phyloP scores from a whole-genome alignment of 768 basidiomycete species.

The Suillus hirtellus region DNA sequence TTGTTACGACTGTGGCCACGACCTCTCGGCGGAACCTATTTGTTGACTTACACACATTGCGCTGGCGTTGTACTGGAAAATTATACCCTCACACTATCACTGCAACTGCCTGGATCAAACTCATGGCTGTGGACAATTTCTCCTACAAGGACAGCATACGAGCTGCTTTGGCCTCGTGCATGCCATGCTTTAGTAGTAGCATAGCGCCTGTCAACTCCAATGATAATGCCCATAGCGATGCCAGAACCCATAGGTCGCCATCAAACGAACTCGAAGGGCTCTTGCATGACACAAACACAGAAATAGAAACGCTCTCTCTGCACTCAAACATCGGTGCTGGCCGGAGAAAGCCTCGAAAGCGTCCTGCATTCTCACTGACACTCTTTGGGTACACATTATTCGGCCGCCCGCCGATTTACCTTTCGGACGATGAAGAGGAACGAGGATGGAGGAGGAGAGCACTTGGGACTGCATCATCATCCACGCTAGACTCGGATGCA shows the following conservation, averaged over 20 bases:
- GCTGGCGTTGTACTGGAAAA: neutral
- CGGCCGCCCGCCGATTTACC: constrained; percentile 59
- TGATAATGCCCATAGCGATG: constrained; percentile 21
- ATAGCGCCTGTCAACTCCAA: constrained; percentile 22
- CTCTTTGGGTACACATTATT: constrained; percentile 71
- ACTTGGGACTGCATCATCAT: constrained; percentile 30
- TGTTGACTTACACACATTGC: neutral
- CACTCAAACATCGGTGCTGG: constrained; percentile 58
- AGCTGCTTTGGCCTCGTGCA: constrained; percentile 59
- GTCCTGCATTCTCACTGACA: constrained; percentile 42
- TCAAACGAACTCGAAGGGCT: constrained; percentile 50
- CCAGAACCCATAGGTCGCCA: constrained; percentile 29
- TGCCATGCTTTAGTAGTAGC: constrained; percentile 51
- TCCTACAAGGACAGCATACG: constrained; percentile 66
- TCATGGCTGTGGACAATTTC: constrained; percentile 41
- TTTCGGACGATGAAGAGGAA: constrained; percentile 49
- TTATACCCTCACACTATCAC: neutral
- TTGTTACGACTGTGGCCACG: neutral
- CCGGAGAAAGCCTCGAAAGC: constrained; percentile 35
- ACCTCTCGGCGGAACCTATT: neutral
- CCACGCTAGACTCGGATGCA: constrained; percentile 71
- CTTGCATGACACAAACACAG: constrained; percentile 51
- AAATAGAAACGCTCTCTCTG: constrained; percentile 63
- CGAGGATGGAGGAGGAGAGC: constrained; percentile 21
- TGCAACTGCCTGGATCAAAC: neutral